phyloP scores from a whole-genome alignment of 768 basidiomycete species.

The Boletellus ananiceps region DNA sequence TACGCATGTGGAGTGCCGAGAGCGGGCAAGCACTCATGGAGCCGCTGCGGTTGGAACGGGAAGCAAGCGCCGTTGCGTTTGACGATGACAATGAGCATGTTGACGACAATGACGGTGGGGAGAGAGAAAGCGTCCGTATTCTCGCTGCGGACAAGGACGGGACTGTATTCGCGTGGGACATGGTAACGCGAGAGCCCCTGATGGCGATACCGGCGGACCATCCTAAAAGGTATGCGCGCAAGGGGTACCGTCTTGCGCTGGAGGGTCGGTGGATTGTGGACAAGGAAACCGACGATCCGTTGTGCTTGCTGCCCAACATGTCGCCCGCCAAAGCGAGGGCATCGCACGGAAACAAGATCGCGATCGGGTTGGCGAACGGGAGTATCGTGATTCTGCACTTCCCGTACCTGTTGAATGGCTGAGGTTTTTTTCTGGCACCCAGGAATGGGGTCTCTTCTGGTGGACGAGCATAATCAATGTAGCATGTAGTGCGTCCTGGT shows the following conservation, averaged over 20 bases:
- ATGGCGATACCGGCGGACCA: conserved; percentile 18
- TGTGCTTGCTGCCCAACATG: conserved; percentile 29
- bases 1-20: conserved; percentile 28
- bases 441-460: too few species aligned
- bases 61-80: conserved; percentile 20
- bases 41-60: conserved; percentile 20
- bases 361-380: conserved; percentile 27
- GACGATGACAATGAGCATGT: conserved; percentile 3
- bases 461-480: too few species aligned
- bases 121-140: conserved; percentile 8
- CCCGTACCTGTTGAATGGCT: conserved; percentile 10
- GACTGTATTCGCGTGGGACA: conserved; percentile 27
- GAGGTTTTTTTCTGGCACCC: background rate
- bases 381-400: conserved; percentile 26
- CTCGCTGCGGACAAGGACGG: conserved; percentile 22
- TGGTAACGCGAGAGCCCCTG: conserved; percentile 17
- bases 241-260: conserved; percentile 10
- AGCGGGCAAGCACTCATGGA: conserved; percentile 17
- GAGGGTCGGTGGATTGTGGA: conserved; percentile 26
- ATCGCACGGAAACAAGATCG: conserved; percentile 21
- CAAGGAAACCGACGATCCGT: conserved; percentile 4
- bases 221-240: conserved; percentile 5
- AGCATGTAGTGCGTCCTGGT: too few species aligned
- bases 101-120: background rate
- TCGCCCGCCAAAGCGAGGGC: conserved; percentile 21